Base-by-base conservation (phyloP, 2,329 filamentous ascomycete species). In the Aspergillus intermedius region DNA sequence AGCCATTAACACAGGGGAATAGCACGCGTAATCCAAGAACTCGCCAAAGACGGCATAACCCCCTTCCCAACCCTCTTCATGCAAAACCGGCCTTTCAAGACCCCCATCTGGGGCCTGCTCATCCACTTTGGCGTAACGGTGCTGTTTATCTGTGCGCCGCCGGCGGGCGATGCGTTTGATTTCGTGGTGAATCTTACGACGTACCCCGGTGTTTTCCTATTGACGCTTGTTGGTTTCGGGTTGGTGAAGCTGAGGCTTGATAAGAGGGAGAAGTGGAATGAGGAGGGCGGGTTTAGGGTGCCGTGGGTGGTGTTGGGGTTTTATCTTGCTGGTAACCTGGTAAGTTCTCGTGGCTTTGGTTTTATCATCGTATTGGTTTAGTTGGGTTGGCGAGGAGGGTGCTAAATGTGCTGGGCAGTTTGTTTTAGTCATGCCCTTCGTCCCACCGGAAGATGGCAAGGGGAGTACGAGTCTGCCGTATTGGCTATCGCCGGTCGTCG, bases 41-140 rank as follows among this genome's bases (percentile, higher is more conserved):
- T 60, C 4, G 58, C 55, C 2, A 60, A 60, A 42, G 58, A 60
- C 44, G 57, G 57, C 22, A 52, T 57, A n/a, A 53, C 52, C 3
- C 58, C 57, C 2, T 60, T 60, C 34, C 58, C 57, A 1, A 47
- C 51, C 17, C 21, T 59, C 23, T 45, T 59, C 39, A 59, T 59
- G 53, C 56, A 59, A 21, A 57, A 54, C 44, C 52, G 57, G 13
- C 57, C 57, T 2, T 59, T 60, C 35, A 50, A 50, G 19, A 59
- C 58, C 1, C 58, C 57, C 0, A 51, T 59, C 7, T 23, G 42
- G 2, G 45, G 52, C 1, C 47, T 61, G 0, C 42, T 51, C 5
- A 48, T 59, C 2, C 56, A 60, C 21, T 48, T 59, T 6, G 49
- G 47, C 8, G 48, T 59, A 3, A 59, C 58, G 1, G 43, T 58